phyloP scores from a whole-genome alignment of 371 early-diverging fungal species.

The Coemansia sp. region DNA sequence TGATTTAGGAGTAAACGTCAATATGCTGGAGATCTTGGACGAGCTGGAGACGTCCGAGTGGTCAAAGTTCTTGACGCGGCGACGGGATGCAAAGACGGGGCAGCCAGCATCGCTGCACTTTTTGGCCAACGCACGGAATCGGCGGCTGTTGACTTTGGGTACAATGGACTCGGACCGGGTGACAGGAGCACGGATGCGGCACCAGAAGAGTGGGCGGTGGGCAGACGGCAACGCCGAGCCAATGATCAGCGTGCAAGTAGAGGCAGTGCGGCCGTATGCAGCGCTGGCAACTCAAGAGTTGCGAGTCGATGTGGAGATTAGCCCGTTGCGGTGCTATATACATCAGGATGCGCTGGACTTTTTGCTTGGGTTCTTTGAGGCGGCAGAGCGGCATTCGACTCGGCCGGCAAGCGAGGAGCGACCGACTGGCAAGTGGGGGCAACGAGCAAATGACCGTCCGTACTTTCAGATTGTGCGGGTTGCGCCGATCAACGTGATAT shows the following conservation, averaged over 20 bases:
- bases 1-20: conserved; percentile 40
- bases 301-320: conserved; percentile 56
- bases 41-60: conserved; percentile 52
- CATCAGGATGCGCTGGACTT: conserved; percentile 94
- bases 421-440: not conserved
- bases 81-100: conserved; percentile 44
- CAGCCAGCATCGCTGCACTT: conserved; percentile 43
- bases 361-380: conserved; percentile 75
- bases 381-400: conserved; percentile 22
- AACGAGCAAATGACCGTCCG: conserved; percentile 31
- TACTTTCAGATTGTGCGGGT: conserved; percentile 62
- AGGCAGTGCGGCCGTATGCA: conserved; percentile 49
- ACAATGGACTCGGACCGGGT: conserved; percentile 47
- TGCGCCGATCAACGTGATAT: conserved; percentile 73
- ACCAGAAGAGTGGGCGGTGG: conserved; percentile 41
- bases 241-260: conserved; percentile 42
- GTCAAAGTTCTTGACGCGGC: conserved; percentile 53
- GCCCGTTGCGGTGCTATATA: conserved; percentile 84
- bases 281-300: conserved; percentile 43
- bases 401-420: not conserved
- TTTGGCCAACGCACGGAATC: conserved; percentile 42
- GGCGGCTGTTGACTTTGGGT: conserved; percentile 42
- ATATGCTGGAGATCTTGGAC: conserved; percentile 48
- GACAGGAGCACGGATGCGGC: conserved; percentile 32
- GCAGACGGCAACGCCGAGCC: conserved; percentile 41